phyloP scores from a whole-genome alignment of 441 rosid species.

The Capsella rubella region DNA sequence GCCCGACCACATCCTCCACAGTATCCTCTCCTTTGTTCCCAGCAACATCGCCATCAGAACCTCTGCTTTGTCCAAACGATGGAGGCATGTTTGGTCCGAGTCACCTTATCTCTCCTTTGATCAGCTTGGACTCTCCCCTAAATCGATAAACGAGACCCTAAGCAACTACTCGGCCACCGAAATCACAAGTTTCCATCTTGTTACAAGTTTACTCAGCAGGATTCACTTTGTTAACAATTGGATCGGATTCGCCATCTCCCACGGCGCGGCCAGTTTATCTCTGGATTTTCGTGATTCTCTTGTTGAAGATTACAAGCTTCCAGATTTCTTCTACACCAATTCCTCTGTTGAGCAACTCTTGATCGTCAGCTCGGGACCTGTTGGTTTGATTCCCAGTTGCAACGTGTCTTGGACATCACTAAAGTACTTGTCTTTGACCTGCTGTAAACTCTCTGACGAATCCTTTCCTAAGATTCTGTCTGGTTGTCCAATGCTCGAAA shows the following conservation, averaged over 20 bases:
- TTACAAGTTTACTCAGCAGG: neutral
- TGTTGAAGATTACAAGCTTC: neutral
- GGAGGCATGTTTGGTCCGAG: neutral
- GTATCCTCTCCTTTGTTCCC: neutral
- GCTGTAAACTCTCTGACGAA: neutral
- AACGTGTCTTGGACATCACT: neutral
- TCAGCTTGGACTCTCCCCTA: neutral
- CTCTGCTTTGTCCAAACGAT: conserved; percentile 1
- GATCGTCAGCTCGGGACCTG: too few relatives aligned
- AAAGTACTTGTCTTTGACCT: neutral
- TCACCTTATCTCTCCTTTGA: neutral
- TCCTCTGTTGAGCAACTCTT: too few relatives aligned
- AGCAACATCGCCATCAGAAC: neutral
- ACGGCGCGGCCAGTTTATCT: neutral
- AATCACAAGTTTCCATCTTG: neutral
- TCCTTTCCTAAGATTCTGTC: neutral
- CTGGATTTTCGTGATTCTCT: neutral
- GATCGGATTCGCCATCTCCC: conserved; percentile 3
- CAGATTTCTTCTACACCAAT: too few relatives aligned
- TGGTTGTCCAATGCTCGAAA: neutral
- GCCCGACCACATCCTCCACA: neutral
- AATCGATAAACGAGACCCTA: neutral
- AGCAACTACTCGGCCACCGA: neutral
- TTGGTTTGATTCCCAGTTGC: too few relatives aligned
- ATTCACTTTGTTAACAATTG: neutral